Conservation (phyloP, 306 rosid species). For the Sphenostylis stenocarpa region DNA sequence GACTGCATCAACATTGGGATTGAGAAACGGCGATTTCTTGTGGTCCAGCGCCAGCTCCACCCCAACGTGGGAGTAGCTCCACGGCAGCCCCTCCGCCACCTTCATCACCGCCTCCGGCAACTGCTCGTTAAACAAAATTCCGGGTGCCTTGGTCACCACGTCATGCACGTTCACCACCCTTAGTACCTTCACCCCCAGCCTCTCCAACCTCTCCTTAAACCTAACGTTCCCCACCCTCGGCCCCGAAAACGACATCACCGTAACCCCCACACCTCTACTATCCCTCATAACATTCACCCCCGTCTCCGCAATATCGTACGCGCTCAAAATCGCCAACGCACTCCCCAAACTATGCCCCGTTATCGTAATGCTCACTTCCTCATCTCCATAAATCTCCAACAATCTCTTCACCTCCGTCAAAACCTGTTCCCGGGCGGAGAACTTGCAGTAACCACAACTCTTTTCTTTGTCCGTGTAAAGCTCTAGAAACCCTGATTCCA, state of each 20-base stretch:
- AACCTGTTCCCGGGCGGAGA: constrained; percentile 79
- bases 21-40: constrained; percentile 65
- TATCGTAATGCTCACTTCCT: constrained; percentile 70
- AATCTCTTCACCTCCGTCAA: constrained; percentile 56
- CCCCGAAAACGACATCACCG: constrained; percentile 74
- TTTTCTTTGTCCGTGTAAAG: constrained; percentile 69
- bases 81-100: constrained; percentile 63
- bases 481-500: constrained; percentile 78
- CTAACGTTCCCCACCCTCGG: constrained; percentile 80
- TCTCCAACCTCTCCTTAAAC: constrained; percentile 69
- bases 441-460: constrained; percentile 50
- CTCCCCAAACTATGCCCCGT: constrained; percentile 86
- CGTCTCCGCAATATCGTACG: constrained; percentile 66
- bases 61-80: constrained; percentile 85
- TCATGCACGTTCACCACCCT: constrained; percentile 74
- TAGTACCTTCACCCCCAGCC: constrained; percentile 66
- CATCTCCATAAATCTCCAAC: constrained; percentile 43
- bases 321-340: constrained; percentile 71
- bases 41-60: constrained; percentile 66
- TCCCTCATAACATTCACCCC: constrained; percentile 51
- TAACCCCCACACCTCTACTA: constrained; percentile 45
- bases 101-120: constrained; percentile 51
- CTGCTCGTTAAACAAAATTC: constrained; percentile 60
- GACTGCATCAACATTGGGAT: constrained; percentile 49
- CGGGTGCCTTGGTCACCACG: constrained; percentile 68